Evolutionary conservation across 1,139 yeast genomes (phyloP), one percentile per base, ranked within the genome.

Genomic region (Kurtzmaniella quercitrusa): DNA sequence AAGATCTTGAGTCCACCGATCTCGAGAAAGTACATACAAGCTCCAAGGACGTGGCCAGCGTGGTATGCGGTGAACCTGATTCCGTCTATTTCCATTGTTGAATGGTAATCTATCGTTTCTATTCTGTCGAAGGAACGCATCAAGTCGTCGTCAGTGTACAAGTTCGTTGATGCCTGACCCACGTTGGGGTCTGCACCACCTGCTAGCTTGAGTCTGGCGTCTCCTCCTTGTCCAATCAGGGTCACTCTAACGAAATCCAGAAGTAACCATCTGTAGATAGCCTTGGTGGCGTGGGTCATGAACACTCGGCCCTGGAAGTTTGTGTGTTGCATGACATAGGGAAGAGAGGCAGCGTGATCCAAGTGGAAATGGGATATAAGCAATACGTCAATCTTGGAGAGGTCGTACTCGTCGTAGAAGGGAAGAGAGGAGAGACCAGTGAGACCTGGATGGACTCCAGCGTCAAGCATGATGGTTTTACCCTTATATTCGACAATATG

Each of bases 211-310:
- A 70, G 58, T 14, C 68, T 59, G 23, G 57, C 58, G 34, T 53
- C 60, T 10, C 60, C 59, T 19, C 73, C 70, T 15, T 77, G 73
- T 1, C 86, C 81, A 46, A 85, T 81, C 21, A 85, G 79, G 0
- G 96, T 89, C 29, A 93, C 98, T 56, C 94, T 77, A 19, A 93
- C 98, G 57, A 91, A 94, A 71, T 93, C 99, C 48, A 91, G 85
- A 47, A 93, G 66, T 44, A 93, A 74, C 98, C 98, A 93, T 50
- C 96, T 77, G 60, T 91, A 93, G 48, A 93, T 93, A 31, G 98
- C 98, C 66, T 94, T 94, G 1, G 98, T 93, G 8, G 99, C 98
- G 62, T 93, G 98, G 21, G 98, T 93, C 99, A 93, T 93, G 61
- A 91, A 93, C 7, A 94, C 98, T 44, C 96, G 77, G 1, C 99